Evolutionary conservation across 805 yeast species (phyloP).

Genomic region (Ogataea pilisensis): DNA sequence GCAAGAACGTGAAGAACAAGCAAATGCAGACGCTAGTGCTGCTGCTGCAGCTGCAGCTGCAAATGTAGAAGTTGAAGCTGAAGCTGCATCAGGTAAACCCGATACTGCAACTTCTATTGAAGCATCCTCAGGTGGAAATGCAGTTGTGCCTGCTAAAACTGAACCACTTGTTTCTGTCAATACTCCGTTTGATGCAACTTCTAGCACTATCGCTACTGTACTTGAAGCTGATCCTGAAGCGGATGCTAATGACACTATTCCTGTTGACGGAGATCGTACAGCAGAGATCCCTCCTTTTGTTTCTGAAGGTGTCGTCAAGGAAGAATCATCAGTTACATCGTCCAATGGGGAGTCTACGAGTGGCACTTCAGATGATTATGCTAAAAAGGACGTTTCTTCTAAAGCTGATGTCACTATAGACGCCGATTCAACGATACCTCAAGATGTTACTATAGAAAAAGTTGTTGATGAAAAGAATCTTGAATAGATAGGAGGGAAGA

Average conservation of each 20-base stretch:
- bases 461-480: no score
- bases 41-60: slow-evolving; percentile 9
- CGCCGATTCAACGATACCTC: slow-evolving; percentile 46
- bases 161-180: no score
- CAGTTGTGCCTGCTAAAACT: no score
- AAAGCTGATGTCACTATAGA: slow-evolving; percentile 30
- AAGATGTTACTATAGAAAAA: slow-evolving; percentile 37
- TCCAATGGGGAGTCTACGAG: not conserved
- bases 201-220: slow-evolving; percentile 6
- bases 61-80: not conserved
- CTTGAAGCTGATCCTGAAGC: slow-evolving; percentile 9
- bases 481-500: no score
- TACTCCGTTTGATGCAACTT: not conserved
- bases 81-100: no score
- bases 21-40: slow-evolving; percentile 4
- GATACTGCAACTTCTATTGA: slow-evolving; percentile 10
- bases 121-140: slow-evolving; percentile 10
- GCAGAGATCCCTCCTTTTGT: not conserved
- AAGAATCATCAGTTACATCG: not conserved
- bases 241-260: slow-evolving; percentile 10
- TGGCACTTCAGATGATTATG: not conserved
- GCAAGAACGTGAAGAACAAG: slow-evolving; percentile 19
- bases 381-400: not conserved
- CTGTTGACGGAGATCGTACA: slow-evolving; percentile 1
- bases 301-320: not conserved